A percentile compares a stretch with the other conserved stretches of the same genome.
phyloP scores from a whole-genome alignment of 352 stramenopile species.

The Hyaloperonospora arabidopsidis region DNA sequence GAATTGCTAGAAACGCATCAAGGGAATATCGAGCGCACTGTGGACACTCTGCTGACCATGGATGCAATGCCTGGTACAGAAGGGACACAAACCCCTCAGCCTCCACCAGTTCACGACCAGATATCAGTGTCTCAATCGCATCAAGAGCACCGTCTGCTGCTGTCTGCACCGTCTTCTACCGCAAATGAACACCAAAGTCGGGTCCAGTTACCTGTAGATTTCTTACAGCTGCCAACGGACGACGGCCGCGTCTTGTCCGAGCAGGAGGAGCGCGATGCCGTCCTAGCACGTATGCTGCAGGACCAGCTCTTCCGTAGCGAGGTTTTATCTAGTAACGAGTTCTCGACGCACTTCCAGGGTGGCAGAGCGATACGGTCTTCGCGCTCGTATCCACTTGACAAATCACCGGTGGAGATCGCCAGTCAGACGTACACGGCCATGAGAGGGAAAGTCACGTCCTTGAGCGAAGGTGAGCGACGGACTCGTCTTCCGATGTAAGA shows the following conservation, averaged over 20 bases:
- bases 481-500: background rate
- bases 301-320: slow-evolving; percentile 79
- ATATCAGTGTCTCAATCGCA: slow-evolving; percentile 4
- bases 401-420: slow-evolving; percentile 60
- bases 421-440: slow-evolving; percentile 63
- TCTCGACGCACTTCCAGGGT: slow-evolving; percentile 58
- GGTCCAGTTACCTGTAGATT: slow-evolving; percentile 57
- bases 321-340: slow-evolving; percentile 60
- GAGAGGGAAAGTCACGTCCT: slow-evolving; percentile 60
- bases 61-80: slow-evolving; percentile 25
- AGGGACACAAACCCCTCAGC: background rate
- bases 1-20: slow-evolving; percentile 63
- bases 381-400: slow-evolving; percentile 36
- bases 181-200: slow-evolving; percentile 12
- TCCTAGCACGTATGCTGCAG: slow-evolving; percentile 74
- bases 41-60: slow-evolving; percentile 70
- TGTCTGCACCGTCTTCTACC: slow-evolving; percentile 15
- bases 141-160: slow-evolving; percentile 9
- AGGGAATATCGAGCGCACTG: slow-evolving; percentile 60
- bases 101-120: slow-evolving; percentile 15
- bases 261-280: slow-evolving; percentile 63
- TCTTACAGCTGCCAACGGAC: slow-evolving; percentile 49
- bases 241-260: slow-evolving; percentile 31
- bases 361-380: slow-evolving; percentile 15
- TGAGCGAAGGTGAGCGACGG: slow-evolving; percentile 52